Evolutionary conservation across 768 basidiomycete species (phyloP).

Genomic region (Amanita phalloides): DNA sequence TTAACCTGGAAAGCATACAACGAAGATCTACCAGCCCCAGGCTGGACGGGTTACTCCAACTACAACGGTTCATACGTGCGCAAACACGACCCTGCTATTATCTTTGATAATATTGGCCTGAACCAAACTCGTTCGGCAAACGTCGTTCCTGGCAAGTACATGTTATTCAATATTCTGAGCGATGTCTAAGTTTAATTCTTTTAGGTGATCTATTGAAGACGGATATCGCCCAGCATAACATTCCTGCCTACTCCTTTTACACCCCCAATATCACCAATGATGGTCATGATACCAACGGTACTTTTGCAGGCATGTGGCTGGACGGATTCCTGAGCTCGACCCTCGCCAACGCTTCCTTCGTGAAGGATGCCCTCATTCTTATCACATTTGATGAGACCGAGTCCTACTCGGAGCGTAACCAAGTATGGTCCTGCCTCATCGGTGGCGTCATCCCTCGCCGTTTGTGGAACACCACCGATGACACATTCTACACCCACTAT

Average conservation of each 20-base stretch:
- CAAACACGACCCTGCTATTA: slow-evolving; percentile 30
- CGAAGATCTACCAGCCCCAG: slow-evolving; percentile 45
- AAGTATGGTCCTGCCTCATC: slow-evolving; percentile 30
- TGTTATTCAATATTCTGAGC: slow-evolving; percentile 17
- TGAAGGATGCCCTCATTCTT: slow-evolving; percentile 40
- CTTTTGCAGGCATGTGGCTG: slow-evolving; percentile 35
- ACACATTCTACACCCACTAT: slow-evolving; percentile 53
- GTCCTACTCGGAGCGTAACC: slow-evolving; percentile 31
- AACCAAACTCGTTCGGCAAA: slow-evolving; percentile 28
- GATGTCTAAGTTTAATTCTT: neutral
- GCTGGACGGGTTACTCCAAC: slow-evolving; percentile 30
- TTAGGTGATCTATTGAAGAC: slow-evolving; percentile 22
- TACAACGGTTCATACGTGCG: slow-evolving; percentile 18
- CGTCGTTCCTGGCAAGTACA: slow-evolving; percentile 46
- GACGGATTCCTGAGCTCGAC: slow-evolving; percentile 41
- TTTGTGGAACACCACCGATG: slow-evolving; percentile 34
- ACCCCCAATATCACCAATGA: slow-evolving; percentile 56
- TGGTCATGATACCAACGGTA: slow-evolving; percentile 48
- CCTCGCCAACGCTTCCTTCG: slow-evolving; percentile 37
- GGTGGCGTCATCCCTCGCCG: slow-evolving; percentile 30
- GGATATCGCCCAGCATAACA: slow-evolving; percentile 35
- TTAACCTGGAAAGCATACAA: slow-evolving; percentile 59
- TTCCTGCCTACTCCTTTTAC: slow-evolving; percentile 53
- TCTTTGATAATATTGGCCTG: slow-evolving; percentile 39
- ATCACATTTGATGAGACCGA: slow-evolving; percentile 55